Percentiles rank a stretch among this genome's conserved stretches.
Evolutionary conservation across 202 grass and related monocot species (phyloP).

Genomic region (Zoysia matrella): DNA sequence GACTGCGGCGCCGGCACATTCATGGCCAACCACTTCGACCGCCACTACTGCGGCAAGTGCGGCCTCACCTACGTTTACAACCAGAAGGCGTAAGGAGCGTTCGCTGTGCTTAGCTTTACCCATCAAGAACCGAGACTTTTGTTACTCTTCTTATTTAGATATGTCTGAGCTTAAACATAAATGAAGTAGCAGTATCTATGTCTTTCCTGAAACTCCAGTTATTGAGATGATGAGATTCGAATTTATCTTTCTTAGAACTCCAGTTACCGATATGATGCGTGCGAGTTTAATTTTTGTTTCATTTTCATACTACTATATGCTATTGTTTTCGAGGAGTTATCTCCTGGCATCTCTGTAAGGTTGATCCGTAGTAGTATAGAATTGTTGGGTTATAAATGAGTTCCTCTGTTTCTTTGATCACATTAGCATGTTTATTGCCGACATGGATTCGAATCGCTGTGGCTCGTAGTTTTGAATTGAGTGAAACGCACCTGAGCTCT

Average conservation of each 20-base stretch:
- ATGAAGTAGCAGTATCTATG: constrained; percentile 32
- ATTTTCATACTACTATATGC: neutral
- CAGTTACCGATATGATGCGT: too few relatives aligned
- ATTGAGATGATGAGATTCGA: constrained; percentile 21
- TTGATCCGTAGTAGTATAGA: neutral
- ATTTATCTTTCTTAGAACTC: too few relatives aligned
- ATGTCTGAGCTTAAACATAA: constrained; percentile 30
- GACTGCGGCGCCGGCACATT: constrained; percentile 89
- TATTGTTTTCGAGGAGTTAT: neutral
- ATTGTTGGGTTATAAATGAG: too few relatives aligned
- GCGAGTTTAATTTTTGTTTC: constrained; percentile 21
- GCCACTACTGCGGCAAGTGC: constrained; percentile 98
- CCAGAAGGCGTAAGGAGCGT: constrained; percentile 59
- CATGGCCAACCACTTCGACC: constrained; percentile 99
- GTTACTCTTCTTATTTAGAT: constrained; percentile 39
- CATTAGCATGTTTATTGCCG: too few relatives aligned
- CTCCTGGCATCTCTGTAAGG: neutral
- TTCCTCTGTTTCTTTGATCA: too few relatives aligned
- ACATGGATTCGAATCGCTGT: too few relatives aligned
- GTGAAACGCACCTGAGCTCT: too few relatives aligned
- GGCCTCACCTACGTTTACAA: constrained; percentile 96
- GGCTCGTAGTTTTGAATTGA: too few relatives aligned
- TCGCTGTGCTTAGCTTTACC: neutral
- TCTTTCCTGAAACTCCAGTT: constrained; percentile 22
- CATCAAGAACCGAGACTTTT: constrained; percentile 11